Conservation (phyloP, 495 filamentous ascomycete genomes). For the Endocarpon pusillum region DNA sequence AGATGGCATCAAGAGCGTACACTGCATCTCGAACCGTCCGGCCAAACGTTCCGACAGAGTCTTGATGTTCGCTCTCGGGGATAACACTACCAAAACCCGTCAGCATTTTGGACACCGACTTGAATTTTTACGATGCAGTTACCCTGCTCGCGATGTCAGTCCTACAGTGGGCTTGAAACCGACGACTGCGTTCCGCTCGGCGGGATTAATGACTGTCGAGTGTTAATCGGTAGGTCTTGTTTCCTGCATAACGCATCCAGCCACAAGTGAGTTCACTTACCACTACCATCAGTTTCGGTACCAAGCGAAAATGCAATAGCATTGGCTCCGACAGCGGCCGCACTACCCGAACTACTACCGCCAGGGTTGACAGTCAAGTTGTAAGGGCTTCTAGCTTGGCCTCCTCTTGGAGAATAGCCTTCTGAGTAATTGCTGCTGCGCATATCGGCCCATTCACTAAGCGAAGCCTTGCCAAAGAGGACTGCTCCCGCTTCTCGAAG, state of each 20-base stretch:
- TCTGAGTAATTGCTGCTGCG: constrained; percentile 52
- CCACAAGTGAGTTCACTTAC: constrained; percentile 5
- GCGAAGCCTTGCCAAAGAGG: constrained; percentile 48
- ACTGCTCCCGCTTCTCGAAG: constrained; percentile 50
- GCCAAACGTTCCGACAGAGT: constrained; percentile 49
- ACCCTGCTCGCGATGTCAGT: constrained; percentile 39
- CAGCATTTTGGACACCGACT: neutral
- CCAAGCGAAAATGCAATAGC: constrained; percentile 44
- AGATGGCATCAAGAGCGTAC: constrained; percentile 48
- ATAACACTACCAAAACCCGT: constrained; percentile 41
- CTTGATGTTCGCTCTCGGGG: constrained; percentile 47
- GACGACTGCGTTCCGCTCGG: constrained; percentile 45
- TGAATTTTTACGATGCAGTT: constrained; percentile 6
- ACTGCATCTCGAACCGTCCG: constrained; percentile 49
- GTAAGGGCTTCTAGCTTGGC: constrained; percentile 48
- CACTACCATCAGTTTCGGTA: constrained; percentile 60
- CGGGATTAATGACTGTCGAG: constrained; percentile 45
- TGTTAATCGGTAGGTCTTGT: constrained; percentile 1
- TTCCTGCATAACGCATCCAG: neutral
- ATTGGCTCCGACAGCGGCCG: constrained; percentile 43
- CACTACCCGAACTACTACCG: constrained; percentile 46
- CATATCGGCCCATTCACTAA: constrained; percentile 65
- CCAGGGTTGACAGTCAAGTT: constrained; percentile 54
- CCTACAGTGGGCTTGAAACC: constrained; percentile 55
- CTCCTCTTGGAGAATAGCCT: constrained; percentile 48